Evolutionary conservation across 2,329 filamentous ascomycete genomes (phyloP).

Genomic region (Erysiphe neolycopersici): DNA sequence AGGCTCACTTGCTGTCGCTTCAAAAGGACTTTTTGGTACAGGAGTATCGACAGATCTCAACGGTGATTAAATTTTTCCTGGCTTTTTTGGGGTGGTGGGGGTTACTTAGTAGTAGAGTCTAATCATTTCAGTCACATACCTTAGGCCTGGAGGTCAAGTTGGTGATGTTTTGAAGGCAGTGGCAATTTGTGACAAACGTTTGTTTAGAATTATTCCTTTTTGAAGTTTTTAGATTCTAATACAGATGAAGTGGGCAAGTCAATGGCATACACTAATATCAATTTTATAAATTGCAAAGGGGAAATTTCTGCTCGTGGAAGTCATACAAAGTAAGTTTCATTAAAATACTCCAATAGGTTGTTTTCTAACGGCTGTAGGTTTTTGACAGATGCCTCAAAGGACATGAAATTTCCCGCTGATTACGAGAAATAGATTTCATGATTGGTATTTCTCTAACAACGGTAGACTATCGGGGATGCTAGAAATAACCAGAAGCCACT

Average conservation of each 20-base stretch:
- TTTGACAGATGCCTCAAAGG: too few relatives aligned
- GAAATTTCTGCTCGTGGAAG: slow-evolving; percentile 34
- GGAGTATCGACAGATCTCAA: slow-evolving; percentile 40
- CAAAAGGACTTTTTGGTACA: slow-evolving; percentile 32
- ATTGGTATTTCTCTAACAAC: too few relatives aligned
- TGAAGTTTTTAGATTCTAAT: neutral
- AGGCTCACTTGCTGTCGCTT: slow-evolving; percentile 37
- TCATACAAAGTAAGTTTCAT: slow-evolving; percentile 28
- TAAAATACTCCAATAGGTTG: too few relatives aligned
- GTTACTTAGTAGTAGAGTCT: neutral
- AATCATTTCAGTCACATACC: slow-evolving; percentile 27
- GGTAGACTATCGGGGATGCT: too few relatives aligned
- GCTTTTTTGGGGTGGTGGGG: too few relatives aligned
- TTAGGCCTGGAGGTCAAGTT: slow-evolving; percentile 28
- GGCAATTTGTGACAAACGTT: slow-evolving; percentile 35
- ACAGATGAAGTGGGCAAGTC: slow-evolving; percentile 29
- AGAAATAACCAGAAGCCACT: too few relatives aligned
- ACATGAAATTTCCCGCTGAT: too few relatives aligned
- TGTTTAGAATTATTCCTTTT: neutral
- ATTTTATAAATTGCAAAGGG: slow-evolving; percentile 30
- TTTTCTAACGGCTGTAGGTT: too few relatives aligned
- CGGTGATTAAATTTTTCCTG: slow-evolving; percentile 15
- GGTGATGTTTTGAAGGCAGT: slow-evolving; percentile 29
- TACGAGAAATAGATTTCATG: too few relatives aligned
- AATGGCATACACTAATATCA: slow-evolving; percentile 31